A percentile compares a stretch with the other conserved stretches of the same genome.
Conservation (phyloP, 352 stramenopile species). For the Pythium sp. region DNA sequence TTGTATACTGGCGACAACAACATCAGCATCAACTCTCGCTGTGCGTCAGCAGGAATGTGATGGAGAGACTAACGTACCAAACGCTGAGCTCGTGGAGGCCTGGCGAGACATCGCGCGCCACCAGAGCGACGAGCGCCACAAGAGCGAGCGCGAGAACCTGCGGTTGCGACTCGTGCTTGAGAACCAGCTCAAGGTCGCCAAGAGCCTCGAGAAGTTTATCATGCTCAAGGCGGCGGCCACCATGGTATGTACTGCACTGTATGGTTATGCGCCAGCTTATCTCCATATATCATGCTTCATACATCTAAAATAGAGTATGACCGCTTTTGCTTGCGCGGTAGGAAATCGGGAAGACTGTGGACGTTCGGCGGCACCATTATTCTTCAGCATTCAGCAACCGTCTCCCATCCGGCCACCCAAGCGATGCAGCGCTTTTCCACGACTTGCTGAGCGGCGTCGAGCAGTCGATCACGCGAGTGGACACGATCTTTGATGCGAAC, state of each 20-base stretch:
- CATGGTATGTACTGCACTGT: constrained; percentile 2
- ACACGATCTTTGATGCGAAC: constrained; percentile 21
- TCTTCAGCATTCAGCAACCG: neutral
- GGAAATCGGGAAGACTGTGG: neutral
- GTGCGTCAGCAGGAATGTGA: neutral
- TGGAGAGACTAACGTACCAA: neutral
- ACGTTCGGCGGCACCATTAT: too few species aligned
- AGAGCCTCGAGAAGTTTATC: constrained; percentile 31
- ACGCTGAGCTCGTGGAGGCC: too few species aligned
- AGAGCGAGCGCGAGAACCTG: constrained; percentile 44
- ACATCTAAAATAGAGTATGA: neutral
- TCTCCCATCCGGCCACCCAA: neutral
- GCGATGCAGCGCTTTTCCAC: constrained; percentile 14
- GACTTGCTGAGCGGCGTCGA: constrained; percentile 24
- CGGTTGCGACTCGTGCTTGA: constrained; percentile 48
- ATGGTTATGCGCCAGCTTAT: too few species aligned
- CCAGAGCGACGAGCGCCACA: neutral
- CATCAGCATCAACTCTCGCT: neutral
- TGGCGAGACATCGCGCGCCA: constrained; percentile 8
- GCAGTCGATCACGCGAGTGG: constrained; percentile 21
- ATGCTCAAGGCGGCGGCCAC: neutral
- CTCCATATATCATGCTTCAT: too few species aligned
- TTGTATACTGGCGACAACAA: neutral
- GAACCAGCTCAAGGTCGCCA: constrained; percentile 42
- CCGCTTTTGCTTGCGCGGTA: neutral